phyloP scores from a whole-genome alignment of 176 grass and related monocot species.

The bread wheat (Triticum aestivum) region DNA sequence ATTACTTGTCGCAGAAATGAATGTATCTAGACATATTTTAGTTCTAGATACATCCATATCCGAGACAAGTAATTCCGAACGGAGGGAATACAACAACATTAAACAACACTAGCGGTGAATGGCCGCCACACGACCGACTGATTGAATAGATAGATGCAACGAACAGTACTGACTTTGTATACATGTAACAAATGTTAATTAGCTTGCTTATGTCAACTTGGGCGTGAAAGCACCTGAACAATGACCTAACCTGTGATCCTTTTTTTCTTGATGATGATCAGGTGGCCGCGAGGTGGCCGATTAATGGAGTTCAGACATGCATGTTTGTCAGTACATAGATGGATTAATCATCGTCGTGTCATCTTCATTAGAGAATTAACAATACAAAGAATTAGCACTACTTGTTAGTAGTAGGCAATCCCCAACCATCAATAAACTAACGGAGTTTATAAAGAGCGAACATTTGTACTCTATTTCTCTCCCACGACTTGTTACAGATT shows the following conservation, averaged over 20 bases:
- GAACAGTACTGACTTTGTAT: not conserved
- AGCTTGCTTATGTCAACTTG: slow-evolving; percentile 3
- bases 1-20: no score
- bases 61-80: no score
- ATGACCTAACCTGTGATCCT: slow-evolving; percentile 53
- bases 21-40: no score
- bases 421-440: slow-evolving; percentile 24
- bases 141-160: not conserved
- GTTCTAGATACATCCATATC: no score
- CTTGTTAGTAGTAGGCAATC: slow-evolving; percentile 30
- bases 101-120: slow-evolving; percentile 38
- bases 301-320: slow-evolving; percentile 47
- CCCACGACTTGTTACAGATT: no score
- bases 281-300: not conserved
- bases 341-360: slow-evolving; percentile 28
- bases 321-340: not conserved
- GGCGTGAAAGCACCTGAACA: slow-evolving; percentile 49
- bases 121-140: not conserved
- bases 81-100: not conserved
- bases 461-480: no score
- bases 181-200: not conserved
- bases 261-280: slow-evolving; percentile 28
- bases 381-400: slow-evolving; percentile 50
- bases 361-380: slow-evolving; percentile 33
- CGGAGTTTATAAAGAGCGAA: no score